phyloP scores from a whole-genome alignment of 768 basidiomycete species.

The Paxillus rubicundulus region DNA sequence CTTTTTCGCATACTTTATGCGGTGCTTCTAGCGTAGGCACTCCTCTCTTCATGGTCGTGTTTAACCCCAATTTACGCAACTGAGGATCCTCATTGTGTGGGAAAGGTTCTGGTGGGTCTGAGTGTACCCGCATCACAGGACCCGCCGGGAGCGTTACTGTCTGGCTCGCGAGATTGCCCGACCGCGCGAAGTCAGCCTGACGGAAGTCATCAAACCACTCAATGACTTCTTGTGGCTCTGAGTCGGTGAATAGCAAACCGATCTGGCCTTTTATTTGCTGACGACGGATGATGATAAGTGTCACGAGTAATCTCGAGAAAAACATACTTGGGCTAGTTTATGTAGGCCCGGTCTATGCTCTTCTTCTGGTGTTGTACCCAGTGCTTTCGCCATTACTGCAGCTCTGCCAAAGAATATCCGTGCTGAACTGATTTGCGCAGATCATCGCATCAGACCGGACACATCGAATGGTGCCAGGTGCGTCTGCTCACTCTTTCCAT shows the following conservation, averaged over 20 bases:
- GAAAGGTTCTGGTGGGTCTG: conserved; percentile 83
- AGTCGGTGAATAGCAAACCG: conserved; percentile 89
- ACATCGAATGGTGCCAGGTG: neutral
- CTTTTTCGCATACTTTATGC: conserved; percentile 84
- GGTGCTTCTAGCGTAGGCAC: conserved; percentile 78
- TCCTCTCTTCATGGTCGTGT: conserved; percentile 81
- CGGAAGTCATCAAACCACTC: conserved; percentile 94
- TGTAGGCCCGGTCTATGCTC: conserved; percentile 79
- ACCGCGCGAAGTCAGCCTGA: conserved; percentile 87
- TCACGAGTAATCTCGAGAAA: conserved; percentile 17
- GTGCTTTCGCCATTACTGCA: conserved; percentile 93
- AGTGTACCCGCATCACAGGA: conserved; percentile 78
- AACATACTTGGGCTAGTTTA: conserved; percentile 73
- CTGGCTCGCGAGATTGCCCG: conserved; percentile 75
- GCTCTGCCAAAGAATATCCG: conserved; percentile 86
- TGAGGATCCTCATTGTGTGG: conserved; percentile 98
- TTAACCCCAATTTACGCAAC: conserved; percentile 85
- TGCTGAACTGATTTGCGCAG: conserved; percentile 56
- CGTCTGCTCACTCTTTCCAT: conserved; percentile 80
- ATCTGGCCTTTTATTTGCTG: conserved; percentile 95
- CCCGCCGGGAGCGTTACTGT: conserved; percentile 78
- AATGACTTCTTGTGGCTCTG: conserved; percentile 83
- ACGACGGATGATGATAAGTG: conserved; percentile 2
- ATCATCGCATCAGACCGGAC: conserved; percentile 6
- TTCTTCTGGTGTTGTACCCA: conserved; percentile 83